Evolutionary conservation across 2,329 filamentous ascomycete species (phyloP).

Genomic region (Aureobasidium mangrovei): DNA sequence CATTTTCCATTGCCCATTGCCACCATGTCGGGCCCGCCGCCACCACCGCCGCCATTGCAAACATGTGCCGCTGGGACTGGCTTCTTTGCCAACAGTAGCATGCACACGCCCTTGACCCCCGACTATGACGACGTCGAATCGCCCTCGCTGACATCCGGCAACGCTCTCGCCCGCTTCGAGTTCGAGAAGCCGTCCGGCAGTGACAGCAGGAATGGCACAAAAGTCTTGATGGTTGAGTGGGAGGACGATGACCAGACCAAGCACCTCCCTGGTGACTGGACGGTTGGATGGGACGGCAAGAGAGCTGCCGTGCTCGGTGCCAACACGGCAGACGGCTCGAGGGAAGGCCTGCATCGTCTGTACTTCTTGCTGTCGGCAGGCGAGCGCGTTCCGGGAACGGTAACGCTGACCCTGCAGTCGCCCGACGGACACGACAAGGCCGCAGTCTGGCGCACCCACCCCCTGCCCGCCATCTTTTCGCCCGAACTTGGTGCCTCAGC

Average conservation of each 20-base stretch:
- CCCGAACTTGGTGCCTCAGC: slow-evolving; percentile 61
- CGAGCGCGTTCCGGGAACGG: slow-evolving; percentile 59
- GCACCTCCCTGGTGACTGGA: slow-evolving; percentile 52
- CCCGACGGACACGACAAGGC: slow-evolving; percentile 25
- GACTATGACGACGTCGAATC: slow-evolving; percentile 35
- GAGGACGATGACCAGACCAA: slow-evolving; percentile 50
- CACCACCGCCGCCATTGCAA: neutral
- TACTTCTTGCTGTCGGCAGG: slow-evolving; percentile 76
- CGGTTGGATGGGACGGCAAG: slow-evolving; percentile 77
- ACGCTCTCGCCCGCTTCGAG: slow-evolving; percentile 75
- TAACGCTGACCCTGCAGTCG: slow-evolving; percentile 54
- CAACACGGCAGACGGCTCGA: slow-evolving; percentile 46
- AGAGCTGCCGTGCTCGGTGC: slow-evolving; percentile 50
- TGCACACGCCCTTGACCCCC: slow-evolving; percentile 8
- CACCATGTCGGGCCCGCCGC: too few relatives aligned
- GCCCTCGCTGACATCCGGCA: slow-evolving; percentile 40
- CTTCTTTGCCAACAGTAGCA: slow-evolving; percentile 11
- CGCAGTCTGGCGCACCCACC: slow-evolving; percentile 57
- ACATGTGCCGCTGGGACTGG: neutral
- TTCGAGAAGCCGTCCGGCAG: slow-evolving; percentile 69
- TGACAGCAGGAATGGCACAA: slow-evolving; percentile 79
- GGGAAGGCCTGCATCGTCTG: slow-evolving; percentile 47
- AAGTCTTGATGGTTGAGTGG: slow-evolving; percentile 92
- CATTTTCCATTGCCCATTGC: too few relatives aligned
- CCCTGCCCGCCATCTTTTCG: slow-evolving; percentile 78